Conservation (phyloP, 257 asterid species). For the Eucommia ulmoides region DNA sequence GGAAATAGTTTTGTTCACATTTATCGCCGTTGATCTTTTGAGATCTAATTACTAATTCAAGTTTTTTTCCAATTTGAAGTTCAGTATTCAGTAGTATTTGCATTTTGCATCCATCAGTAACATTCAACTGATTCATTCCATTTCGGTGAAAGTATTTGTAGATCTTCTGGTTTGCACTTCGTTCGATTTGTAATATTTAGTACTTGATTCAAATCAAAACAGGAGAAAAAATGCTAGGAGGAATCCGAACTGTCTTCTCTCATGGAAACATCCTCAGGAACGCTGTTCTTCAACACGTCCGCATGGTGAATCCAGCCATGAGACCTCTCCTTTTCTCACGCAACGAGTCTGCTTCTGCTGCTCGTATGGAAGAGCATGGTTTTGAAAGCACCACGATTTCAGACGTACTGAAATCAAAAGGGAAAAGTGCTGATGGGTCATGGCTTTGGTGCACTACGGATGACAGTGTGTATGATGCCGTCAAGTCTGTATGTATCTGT, state of each 20-base stretch:
- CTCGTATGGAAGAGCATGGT: slow-evolving; percentile 92
- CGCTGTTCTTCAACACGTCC: slow-evolving; percentile 57
- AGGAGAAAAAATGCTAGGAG: slow-evolving; percentile 89
- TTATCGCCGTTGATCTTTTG: too few species aligned
- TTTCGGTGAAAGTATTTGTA: too few species aligned
- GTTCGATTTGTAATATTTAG: too few species aligned
- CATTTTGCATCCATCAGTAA: too few species aligned
- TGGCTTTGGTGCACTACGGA: slow-evolving; percentile 99
- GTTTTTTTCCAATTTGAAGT: too few species aligned
- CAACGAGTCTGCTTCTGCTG: slow-evolving; percentile 58
- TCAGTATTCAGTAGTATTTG: too few species aligned
- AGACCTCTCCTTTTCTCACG: slow-evolving; percentile 36
- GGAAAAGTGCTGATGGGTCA: slow-evolving; percentile 87
- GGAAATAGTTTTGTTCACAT: too few species aligned
- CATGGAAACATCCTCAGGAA: slow-evolving; percentile 52
- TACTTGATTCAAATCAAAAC: too few species aligned
- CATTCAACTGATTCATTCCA: too few species aligned
- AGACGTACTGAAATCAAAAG: slow-evolving; percentile 60
- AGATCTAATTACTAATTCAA: too few species aligned
- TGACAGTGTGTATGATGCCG: slow-evolving; percentile 88
- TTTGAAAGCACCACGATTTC: slow-evolving; percentile 81
- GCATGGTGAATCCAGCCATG: slow-evolving; percentile 37
- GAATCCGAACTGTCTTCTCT: slow-evolving; percentile 56
- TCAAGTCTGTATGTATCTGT: slow-evolving; percentile 59
- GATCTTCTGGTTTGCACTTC: too few species aligned